Conservation (phyloP, 208 protist genomes). For the Acanthamoeba royreba region DNA sequence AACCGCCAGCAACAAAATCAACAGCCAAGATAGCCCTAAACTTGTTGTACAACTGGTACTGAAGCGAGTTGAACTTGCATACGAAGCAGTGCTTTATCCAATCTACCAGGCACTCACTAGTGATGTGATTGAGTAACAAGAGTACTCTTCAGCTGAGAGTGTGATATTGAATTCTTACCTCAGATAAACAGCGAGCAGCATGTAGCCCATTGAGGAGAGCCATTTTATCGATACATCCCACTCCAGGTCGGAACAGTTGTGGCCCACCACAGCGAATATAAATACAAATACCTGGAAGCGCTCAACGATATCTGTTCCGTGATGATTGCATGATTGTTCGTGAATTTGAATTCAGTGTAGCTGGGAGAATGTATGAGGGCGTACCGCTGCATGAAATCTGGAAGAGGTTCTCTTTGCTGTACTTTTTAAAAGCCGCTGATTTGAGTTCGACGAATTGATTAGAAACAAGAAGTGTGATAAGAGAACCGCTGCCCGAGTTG, state of each 20-base stretch:
- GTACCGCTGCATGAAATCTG: constrained; percentile 78
- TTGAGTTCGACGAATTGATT: constrained; percentile 93
- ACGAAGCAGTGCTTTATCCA: constrained; percentile 90
- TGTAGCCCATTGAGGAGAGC: neutral
- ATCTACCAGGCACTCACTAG: constrained; percentile 84
- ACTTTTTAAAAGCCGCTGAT: constrained; percentile 88
- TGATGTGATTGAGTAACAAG: neutral
- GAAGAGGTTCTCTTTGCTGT: constrained; percentile 84
- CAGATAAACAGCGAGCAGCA: neutral
- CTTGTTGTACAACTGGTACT: constrained; percentile 74
- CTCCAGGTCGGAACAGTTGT: constrained; percentile 68
- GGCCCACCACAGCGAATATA: constrained; percentile 81
- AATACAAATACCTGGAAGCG: constrained; percentile 86
- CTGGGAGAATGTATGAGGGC: neutral
- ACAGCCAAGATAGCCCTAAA: constrained; percentile 63
- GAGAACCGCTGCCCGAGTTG: constrained; percentile 85
- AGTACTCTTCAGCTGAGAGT: no score
- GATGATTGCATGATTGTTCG: no score
- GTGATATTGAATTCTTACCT: no score
- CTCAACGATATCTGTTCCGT: constrained; percentile 85
- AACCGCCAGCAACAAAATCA: neutral
- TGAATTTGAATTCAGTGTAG: no score
- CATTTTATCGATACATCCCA: constrained; percentile 48
- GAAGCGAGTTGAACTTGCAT: constrained; percentile 86
- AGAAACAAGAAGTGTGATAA: constrained; percentile 89